Evolutionary conservation across 345 rosid species (phyloP).

Genomic region (Litchi chinensis): DNA sequence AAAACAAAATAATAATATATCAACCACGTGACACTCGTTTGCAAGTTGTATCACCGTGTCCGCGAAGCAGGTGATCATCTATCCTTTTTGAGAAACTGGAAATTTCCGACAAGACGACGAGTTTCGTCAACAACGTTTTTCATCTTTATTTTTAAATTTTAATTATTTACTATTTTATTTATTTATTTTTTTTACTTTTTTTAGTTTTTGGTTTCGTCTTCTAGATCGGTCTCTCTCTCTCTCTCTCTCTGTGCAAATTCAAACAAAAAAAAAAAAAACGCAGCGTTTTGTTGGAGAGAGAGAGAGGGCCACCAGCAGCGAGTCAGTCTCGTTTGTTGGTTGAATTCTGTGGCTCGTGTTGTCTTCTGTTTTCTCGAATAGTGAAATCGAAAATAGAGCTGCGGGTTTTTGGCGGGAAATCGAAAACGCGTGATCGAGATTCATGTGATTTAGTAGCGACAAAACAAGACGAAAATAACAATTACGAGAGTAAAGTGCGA

Average conservation of each 20-base stretch:
- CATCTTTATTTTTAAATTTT: not conserved
- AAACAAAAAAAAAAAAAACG: not conserved
- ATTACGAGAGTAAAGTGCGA: not conserved
- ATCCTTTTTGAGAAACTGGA: slow-evolving; percentile 11
- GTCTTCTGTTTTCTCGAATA: not conserved
- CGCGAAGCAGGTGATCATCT: slow-evolving; percentile 13
- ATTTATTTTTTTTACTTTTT: not conserved
- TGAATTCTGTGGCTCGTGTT: not conserved
- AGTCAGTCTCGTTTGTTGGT: not conserved
- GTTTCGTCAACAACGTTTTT: slow-evolving; percentile 1
- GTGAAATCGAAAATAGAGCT: not conserved
- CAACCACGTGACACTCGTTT: not conserved
- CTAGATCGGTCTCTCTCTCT: not conserved
- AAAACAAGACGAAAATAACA: not conserved
- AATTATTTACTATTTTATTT: too few species aligned
- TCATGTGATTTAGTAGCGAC: not conserved
- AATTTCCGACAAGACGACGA: slow-evolving; percentile 44
- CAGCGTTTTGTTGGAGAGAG: not conserved
- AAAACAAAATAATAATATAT: not conserved
- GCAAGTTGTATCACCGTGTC: not conserved
- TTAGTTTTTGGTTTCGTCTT: not conserved
- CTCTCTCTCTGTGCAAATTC: not conserved
- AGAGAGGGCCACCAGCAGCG: not conserved
- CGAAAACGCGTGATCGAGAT: slow-evolving; percentile 13
- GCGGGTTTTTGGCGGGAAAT: slow-evolving; percentile 20